These are phyloP conservation scores for Paraphaeosphaeria sporulosa DNA, from an alignment of 2,329 filamentous ascomycete genomes.

Conservation along the genomic window DNA sequence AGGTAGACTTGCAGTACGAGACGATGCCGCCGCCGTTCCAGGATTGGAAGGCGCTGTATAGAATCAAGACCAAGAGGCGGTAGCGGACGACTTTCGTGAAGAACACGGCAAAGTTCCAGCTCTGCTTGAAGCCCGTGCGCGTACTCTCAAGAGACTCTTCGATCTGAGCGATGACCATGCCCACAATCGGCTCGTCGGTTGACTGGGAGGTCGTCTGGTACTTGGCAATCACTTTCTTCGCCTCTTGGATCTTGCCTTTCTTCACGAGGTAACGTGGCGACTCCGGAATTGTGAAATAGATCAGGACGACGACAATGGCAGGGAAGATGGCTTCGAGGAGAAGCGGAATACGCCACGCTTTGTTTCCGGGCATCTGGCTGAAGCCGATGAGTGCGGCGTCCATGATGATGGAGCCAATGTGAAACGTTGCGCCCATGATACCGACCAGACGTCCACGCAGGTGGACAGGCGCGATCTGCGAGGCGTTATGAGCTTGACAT, in stretches of 20 bases:
- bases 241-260: conserved; percentile 25
- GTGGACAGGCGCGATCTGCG: conserved; percentile 36
- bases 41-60: conserved; percentile 58
- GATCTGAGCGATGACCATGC: conserved; percentile 39
- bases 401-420: conserved; percentile 55
- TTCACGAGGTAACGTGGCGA: conserved; percentile 52
- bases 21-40: conserved; percentile 60
- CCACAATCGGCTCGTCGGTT: conserved; percentile 52
- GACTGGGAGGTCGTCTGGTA: conserved; percentile 53
- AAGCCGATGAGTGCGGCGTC: conserved; percentile 55
- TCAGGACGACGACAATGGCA: conserved; percentile 44
- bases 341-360: conserved; percentile 36
- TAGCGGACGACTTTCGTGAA: conserved; percentile 55
- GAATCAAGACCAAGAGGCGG: conserved; percentile 53
- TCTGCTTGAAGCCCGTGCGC: conserved; percentile 46
- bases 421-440: conserved; percentile 58
- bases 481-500: not conserved
- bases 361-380: conserved; percentile 41
- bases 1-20: conserved; percentile 21
- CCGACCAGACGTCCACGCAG: conserved; percentile 56
- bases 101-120: conserved; percentile 58
- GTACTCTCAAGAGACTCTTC: conserved; percentile 55
- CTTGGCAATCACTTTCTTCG: conserved; percentile 34
- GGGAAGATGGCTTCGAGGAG: conserved; percentile 59
- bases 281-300: conserved; percentile 45